Conservation (phyloP, 2,329 filamentous ascomycete species). For the Amauroascus niger region DNA sequence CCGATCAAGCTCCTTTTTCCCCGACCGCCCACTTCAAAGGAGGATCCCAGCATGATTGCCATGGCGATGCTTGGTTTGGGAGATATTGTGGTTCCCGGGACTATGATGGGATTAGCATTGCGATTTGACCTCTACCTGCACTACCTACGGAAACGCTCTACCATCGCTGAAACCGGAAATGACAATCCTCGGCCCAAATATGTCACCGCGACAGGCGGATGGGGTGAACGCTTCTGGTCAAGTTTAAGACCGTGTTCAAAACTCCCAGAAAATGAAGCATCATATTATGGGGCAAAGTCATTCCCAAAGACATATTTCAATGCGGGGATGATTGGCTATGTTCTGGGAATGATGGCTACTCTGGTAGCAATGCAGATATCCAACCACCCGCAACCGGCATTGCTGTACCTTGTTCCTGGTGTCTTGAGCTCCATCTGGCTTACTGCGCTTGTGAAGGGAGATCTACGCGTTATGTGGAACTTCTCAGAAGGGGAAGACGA, state of each 20-base stretch:
- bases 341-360: conserved; percentile 66
- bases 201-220: conserved; percentile 56
- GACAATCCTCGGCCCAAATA: conserved; percentile 30
- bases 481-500: conserved; percentile 60
- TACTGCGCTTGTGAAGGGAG: conserved; percentile 61
- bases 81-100: conserved; percentile 87
- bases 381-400: conserved; percentile 74
- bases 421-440: conserved; percentile 67
- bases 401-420: conserved; percentile 84
- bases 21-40: conserved; percentile 44
- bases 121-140: conserved; percentile 84
- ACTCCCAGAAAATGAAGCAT: conserved; percentile 25
- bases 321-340: conserved; percentile 65
- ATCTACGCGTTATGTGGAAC: conserved; percentile 64
- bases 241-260: conserved; percentile 24
- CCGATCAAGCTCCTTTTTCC: conserved; percentile 88
- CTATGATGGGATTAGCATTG: conserved; percentile 77
- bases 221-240: conserved; percentile 80
- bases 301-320: conserved; percentile 85
- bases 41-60: conserved; percentile 34
- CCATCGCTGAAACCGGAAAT: conserved; percentile 6
- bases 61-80: conserved; percentile 78
- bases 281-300: conserved; percentile 31
- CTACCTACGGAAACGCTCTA: conserved; percentile 50
- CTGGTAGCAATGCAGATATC: conserved; percentile 67